phyloP scores from a whole-genome alignment of 306 rosid species.

The Ormosia semicastrata region DNA sequence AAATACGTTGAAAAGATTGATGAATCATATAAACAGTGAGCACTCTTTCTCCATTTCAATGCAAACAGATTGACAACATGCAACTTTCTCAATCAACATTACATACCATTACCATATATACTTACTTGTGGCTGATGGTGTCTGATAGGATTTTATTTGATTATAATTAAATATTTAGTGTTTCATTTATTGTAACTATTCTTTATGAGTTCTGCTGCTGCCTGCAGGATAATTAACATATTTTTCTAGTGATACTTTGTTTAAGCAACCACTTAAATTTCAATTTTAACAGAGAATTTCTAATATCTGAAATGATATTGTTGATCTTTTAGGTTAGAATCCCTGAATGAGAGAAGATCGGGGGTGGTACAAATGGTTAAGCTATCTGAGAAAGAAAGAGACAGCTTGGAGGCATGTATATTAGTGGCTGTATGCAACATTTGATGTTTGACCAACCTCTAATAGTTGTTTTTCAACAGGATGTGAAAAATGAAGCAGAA shows the following conservation, averaged over 20 bases:
- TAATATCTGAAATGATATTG: slow-evolving; percentile 16
- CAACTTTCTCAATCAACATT: background rate
- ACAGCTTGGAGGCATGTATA: slow-evolving; percentile 76
- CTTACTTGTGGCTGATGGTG: background rate
- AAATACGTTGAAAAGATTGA: slow-evolving; percentile 89
- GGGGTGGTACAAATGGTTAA: slow-evolving; percentile 98
- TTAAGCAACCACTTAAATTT: background rate
- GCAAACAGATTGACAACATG: background rate
- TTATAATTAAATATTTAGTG: background rate
- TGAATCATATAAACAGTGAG: slow-evolving; percentile 80
- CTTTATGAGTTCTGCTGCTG: background rate
- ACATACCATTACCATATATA: background rate
- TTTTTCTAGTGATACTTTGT: background rate
- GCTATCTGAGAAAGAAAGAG: slow-evolving; percentile 96
- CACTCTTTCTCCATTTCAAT: slow-evolving; percentile 28
- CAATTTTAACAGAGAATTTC: background rate
- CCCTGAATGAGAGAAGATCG: slow-evolving; percentile 82
- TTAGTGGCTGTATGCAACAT: slow-evolving; percentile 17
- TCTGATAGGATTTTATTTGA: slow-evolving; percentile 1
- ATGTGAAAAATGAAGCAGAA: slow-evolving; percentile 94
- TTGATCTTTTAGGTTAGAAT: slow-evolving; percentile 69
- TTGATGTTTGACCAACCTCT: slow-evolving; percentile 10
- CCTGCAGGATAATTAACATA: background rate
- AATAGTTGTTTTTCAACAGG: slow-evolving; percentile 51
- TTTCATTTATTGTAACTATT: background rate